phyloP scores from a whole-genome alignment of 345 rosid species.

The Moricandia arvensis region DNA sequence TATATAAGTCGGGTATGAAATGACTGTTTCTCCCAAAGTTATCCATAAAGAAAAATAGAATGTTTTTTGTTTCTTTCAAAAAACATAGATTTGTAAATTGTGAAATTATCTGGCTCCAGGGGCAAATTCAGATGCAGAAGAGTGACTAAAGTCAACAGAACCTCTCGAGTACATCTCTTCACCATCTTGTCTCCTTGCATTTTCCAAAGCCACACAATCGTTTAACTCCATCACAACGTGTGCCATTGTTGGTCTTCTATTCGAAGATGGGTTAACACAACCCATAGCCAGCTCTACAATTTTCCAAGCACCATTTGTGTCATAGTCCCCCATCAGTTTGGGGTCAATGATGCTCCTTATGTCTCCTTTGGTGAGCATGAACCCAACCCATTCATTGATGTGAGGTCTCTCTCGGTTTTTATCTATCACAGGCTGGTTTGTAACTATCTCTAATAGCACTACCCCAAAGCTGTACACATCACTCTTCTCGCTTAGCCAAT shows the following conservation, averaged over 20 bases:
- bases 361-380: conserved; percentile 45
- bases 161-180: conserved; percentile 2
- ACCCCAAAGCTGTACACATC: conserved; percentile 63
- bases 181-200: conserved; percentile 14
- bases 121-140: conserved; percentile 10
- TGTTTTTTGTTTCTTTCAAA: neutral
- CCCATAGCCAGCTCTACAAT: conserved; percentile 43
- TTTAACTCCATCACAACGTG: conserved; percentile 39
- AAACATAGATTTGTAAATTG: neutral
- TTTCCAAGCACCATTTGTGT: conserved; percentile 48
- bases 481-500: conserved; percentile 44
- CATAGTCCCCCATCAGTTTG: conserved; percentile 36
- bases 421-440: conserved; percentile 42
- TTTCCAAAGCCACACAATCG: conserved; percentile 35
- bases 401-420: conserved; percentile 30
- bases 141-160: neutral
- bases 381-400: conserved; percentile 43
- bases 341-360: conserved; percentile 47
- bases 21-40: too few species aligned
- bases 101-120: conserved; percentile 29
- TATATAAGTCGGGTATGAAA: too few species aligned
- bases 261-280: conserved; percentile 34
- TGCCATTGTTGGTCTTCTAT: conserved; percentile 44
- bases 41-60: neutral
- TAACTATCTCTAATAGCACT: conserved; percentile 49